A percentile compares a stretch with the other conserved stretches of the same genome.
Evolutionary conservation across 805 yeast species (phyloP).

Genomic region (Kazachstania taianensis): DNA sequence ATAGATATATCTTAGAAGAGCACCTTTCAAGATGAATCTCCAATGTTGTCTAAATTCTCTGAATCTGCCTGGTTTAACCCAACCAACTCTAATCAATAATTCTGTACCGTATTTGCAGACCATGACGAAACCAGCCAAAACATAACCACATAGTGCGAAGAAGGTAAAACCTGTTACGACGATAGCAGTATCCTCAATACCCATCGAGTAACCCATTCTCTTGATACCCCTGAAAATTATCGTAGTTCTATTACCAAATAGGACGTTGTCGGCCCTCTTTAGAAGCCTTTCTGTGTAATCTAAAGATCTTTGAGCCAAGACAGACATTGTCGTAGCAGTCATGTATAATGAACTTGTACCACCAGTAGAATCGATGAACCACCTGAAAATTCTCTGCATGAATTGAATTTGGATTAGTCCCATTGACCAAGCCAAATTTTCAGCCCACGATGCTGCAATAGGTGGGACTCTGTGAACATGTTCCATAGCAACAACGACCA

Average conservation of each 20-base stretch:
- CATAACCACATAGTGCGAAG: conserved; percentile 66
- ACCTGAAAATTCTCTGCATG: conserved; percentile 77
- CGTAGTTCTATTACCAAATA: conserved; percentile 45
- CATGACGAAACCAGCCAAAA: conserved; percentile 53
- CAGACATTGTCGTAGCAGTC: conserved; percentile 49
- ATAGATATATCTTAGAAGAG: conserved; percentile 64
- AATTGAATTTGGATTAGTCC: conserved; percentile 70
- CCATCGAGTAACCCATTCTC: conserved; percentile 64
- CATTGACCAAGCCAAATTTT: conserved; percentile 90
- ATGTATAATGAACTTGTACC: conserved; percentile 69
- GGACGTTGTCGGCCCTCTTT: conserved; percentile 32
- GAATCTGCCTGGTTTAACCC: conserved; percentile 41
- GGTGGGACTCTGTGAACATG: conserved; percentile 84
- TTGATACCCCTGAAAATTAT: conserved; percentile 74
- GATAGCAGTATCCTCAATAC: conserved; percentile 72
- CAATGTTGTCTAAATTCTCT: conserved; percentile 45
- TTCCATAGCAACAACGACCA: conserved; percentile 74
- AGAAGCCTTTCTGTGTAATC: conserved; percentile 19
- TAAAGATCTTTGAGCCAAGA: conserved; percentile 52
- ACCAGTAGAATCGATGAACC: conserved; percentile 85
- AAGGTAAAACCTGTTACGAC: conserved; percentile 84
- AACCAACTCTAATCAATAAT: conserved; percentile 38
- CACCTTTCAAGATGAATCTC: conserved; percentile 59
- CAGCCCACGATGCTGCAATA: conserved; percentile 86
- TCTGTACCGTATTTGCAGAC: conserved; percentile 42